Evolutionary conservation across 192 early-diverging fungal species (phyloP), one percentile per base, ranked within the genome.

Genomic region (Gigaspora rosea): DNA sequence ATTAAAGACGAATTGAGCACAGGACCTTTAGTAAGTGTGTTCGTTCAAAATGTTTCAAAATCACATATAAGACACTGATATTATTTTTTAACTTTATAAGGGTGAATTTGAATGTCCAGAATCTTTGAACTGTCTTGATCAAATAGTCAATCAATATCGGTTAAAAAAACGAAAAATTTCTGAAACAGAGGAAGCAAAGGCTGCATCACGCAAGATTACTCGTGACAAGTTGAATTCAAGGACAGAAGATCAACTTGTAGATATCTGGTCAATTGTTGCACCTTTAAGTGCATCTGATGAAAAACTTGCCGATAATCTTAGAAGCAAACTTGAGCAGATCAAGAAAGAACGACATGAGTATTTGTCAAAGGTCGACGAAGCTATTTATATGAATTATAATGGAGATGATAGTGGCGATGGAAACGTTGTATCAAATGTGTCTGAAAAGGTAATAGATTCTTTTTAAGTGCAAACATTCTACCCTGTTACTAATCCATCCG

Each of bases 251-350:
- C 33, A 15, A 32, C 27, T 46, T 32, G 18, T 56, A 56, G 70
- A 72, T 54, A 16, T 56, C 2, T 52, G 27, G 16, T 22, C 50
- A 10, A 16, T 72, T 35, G 50, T 72, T 8, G 32, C 50, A 33
- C 70, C 70, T 36, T 56, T 72, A 33, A 57, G 13, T 20, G 49
- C 70, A 18, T 56, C 70, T 3, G 27, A 72, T 12, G 70, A 72
- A 57, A 4, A 57, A 32, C n/a, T 72, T 49, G 46, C 9, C n/a
- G 20, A 20, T 20, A 67, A 46, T 47, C 15, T 67, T 47, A 67
- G 18, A 67, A 18, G 16, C 7, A 67, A 11, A 48, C 8, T 67
- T n/a, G 65, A 47, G 1, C 36, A 67, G 8, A 48, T 67, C 9
- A 48, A 67, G 46, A 22, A 41, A 47, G 65, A 67, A 15, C 62